Evolutionary conservation across 768 basidiomycete genomes (phyloP), one percentile per base, ranked within the genome.

Genomic region (Mycena kentingensis): DNA sequence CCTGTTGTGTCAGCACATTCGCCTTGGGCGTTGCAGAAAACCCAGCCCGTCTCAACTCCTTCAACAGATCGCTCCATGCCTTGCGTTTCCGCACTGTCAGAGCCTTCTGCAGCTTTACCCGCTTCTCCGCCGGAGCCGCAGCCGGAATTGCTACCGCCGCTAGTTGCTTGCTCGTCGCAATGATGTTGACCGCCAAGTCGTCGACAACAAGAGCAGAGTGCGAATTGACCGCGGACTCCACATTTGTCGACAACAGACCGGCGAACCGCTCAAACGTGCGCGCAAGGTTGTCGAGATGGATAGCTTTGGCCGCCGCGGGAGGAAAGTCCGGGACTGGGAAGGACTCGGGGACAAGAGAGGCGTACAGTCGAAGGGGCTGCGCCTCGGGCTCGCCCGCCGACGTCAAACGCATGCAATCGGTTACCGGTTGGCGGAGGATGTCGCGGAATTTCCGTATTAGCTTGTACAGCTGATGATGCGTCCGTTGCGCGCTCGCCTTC

Each of bases 371-470:
- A 7, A 63, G 47, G 7, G 60, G 51, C 43, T 67, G 61, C 13
- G 58, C 57, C 62, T 82, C 79, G 1, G 63, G 52, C 28, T 73
- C 69, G 19, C 64, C 71, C 15, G 76, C 69, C 10, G 67, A 63
- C 16, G 66, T 57, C 4, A 70, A 71, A 28, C 58, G 67, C 43
- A 87, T 65, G 32, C 69, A 70, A n/a, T 66, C 67, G 13, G 63
- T 52, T 41, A 83, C 73, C 6, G 94, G 87, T 65, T 90, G 84
- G 38, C 86, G 82, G n/a, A 98, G 76, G 21, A 91, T 67, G 37
- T 92, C 88, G n/a, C 93, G 83, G 75, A 94, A 96, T 73, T 93
- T 97, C 46, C 92, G 83, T 53, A 98, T 81, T 57, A 84, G 80
- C 67, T 91, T 93, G 80, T 92, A 94, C 2, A 99, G 74, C 57